Conservation (phyloP, 768 basidiomycete species). For the Candolleomyces eurysporus region DNA sequence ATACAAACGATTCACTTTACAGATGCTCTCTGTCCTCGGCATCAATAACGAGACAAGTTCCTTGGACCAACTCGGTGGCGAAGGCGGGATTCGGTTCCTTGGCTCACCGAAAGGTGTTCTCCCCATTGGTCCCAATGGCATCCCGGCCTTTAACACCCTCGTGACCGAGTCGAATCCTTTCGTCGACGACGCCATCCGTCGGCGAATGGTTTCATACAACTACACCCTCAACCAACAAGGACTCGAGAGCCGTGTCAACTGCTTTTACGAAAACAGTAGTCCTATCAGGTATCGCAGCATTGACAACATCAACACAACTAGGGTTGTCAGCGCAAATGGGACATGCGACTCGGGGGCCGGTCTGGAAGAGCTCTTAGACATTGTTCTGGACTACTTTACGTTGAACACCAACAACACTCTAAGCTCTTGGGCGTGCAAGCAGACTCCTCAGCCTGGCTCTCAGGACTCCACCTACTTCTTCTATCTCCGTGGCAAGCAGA, state of each 20-base stretch:
- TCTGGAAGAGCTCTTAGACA: neutral
- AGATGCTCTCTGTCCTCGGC: too few relatives aligned
- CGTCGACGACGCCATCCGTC: too few relatives aligned
- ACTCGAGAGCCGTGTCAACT: neutral
- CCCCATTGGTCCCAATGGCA: too few relatives aligned
- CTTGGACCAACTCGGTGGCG: too few relatives aligned
- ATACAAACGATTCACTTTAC: too few relatives aligned
- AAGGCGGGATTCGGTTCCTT: too few relatives aligned
- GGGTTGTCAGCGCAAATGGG: neutral
- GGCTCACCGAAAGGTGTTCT: too few relatives aligned
- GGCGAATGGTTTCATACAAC: neutral
- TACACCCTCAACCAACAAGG: neutral
- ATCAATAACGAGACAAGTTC: too few relatives aligned
- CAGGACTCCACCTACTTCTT: conserved; percentile 8
- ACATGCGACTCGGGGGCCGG: neutral
- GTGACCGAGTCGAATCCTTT: too few relatives aligned
- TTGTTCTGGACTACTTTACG: neutral
- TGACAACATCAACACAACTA: neutral
- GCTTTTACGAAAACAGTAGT: neutral
- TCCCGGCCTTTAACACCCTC: too few relatives aligned
- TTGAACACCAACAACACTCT: conserved; percentile 3
- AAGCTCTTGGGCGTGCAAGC: conserved; percentile 16
- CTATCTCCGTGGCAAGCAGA: conserved; percentile 9
- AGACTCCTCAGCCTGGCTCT: neutral
- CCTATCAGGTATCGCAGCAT: neutral